Conservation (phyloP, 2,329 filamentous ascomycete species). For the Leptographium wingfieldii region DNA sequence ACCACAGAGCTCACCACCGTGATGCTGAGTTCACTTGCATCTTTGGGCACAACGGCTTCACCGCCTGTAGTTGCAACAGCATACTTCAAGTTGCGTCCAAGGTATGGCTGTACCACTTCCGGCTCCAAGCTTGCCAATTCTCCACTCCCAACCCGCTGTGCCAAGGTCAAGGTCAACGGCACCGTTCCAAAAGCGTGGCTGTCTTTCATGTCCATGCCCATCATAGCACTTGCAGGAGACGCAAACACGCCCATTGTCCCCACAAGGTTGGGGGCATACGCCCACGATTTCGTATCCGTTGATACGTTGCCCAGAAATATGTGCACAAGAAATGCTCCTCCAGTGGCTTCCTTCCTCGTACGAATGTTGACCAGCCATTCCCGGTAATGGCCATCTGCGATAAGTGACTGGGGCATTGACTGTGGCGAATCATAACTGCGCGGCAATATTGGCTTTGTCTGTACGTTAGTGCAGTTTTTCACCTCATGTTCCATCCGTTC, state of each 20-base stretch:
- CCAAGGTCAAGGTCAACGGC: constrained; percentile 37
- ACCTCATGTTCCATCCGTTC: background rate
- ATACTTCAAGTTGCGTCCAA: constrained; percentile 25
- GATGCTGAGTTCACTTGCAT: constrained; percentile 23
- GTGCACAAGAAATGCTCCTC: constrained; percentile 50
- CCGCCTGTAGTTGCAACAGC: constrained; percentile 20
- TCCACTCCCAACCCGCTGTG: constrained; percentile 26
- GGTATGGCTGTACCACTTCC: constrained; percentile 25
- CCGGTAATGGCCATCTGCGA: constrained; percentile 31
- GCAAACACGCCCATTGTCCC: constrained; percentile 49
- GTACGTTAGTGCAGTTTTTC: background rate
- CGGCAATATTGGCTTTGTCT: background rate
- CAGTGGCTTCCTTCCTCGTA: constrained; percentile 46
- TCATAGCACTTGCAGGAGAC: constrained; percentile 13
- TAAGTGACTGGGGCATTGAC: constrained; percentile 14
- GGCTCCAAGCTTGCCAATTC: constrained; percentile 25
- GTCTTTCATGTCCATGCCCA: constrained; percentile 15
- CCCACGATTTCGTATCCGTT: constrained; percentile 34
- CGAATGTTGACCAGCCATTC: constrained; percentile 60
- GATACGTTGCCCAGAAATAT: constrained; percentile 51
- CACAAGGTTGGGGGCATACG: constrained; percentile 39
- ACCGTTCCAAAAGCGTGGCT: constrained; percentile 34
- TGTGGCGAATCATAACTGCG: background rate
- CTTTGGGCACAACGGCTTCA: constrained; percentile 13
- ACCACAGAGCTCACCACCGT: constrained; percentile 26